phyloP scores from a whole-genome alignment of 768 basidiomycete genomes.

The Chalciporus chontae region DNA sequence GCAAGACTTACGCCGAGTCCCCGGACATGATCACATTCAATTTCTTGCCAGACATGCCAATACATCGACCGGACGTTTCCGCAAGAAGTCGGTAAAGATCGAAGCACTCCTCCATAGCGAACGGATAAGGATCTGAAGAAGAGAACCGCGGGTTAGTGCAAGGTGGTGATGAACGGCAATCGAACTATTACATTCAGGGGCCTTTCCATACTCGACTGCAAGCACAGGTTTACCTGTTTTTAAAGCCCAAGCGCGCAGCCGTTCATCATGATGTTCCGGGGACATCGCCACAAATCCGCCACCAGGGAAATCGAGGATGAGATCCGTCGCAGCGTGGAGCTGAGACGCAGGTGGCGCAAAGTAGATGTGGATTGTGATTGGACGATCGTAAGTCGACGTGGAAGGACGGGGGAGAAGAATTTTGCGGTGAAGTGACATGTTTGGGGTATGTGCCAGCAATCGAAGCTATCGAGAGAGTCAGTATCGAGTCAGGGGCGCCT shows the following conservation, averaged over 20 bases:
- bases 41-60: constrained; percentile 86
- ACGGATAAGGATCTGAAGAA: constrained; percentile 87
- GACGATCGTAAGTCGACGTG: constrained; percentile 71
- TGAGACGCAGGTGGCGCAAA: constrained; percentile 67
- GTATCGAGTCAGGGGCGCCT: constrained; percentile 5
- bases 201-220: constrained; percentile 92
- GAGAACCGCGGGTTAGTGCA: neutral
- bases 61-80: constrained; percentile 70
- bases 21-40: constrained; percentile 80
- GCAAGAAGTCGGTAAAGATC: constrained; percentile 82
- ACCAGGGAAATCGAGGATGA: constrained; percentile 91
- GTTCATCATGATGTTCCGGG: constrained; percentile 95
- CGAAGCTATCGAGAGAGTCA: constrained; percentile 52
- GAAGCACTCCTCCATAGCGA: constrained; percentile 92
- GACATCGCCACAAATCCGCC: constrained; percentile 97
- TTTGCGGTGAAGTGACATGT: constrained; percentile 62
- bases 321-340: constrained; percentile 64
- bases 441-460: constrained; percentile 50
- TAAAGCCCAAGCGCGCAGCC: constrained; percentile 82
- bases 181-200: constrained; percentile 77
- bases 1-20: constrained; percentile 87
- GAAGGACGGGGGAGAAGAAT: constrained; percentile 81
- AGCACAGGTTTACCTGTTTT: constrained; percentile 76
- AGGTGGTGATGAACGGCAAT: constrained; percentile 5
- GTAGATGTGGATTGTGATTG: constrained; percentile 81